phyloP scores from a whole-genome alignment of 345 rosid genomes.

The Geranium brycei region DNA sequence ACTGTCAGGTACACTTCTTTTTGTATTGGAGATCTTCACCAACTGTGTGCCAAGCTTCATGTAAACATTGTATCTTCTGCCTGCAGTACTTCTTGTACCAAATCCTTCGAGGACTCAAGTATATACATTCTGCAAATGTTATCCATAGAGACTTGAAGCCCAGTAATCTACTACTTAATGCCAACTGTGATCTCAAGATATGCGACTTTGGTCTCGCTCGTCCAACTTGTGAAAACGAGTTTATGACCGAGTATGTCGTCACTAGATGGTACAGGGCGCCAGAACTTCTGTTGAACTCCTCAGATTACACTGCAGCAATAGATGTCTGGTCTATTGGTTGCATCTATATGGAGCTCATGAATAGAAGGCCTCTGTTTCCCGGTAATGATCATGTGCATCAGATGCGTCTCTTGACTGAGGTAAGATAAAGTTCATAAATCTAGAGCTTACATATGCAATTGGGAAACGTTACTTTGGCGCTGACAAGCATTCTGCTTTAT shows the following conservation, averaged over 20 bases:
- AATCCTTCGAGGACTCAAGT: conserved; percentile 85
- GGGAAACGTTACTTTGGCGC: background rate
- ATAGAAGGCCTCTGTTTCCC: conserved; percentile 80
- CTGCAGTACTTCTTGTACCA: conserved; percentile 93
- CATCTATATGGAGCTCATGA: conserved; percentile 39
- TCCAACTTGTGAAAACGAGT: background rate
- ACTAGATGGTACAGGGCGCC: conserved; percentile 34
- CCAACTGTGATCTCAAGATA: conserved; percentile 3
- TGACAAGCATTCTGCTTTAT: background rate
- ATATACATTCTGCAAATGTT: conserved; percentile 88
- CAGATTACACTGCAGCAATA: conserved; percentile 20
- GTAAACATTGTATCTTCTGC: conserved; percentile 11
- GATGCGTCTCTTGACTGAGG: conserved; percentile 89
- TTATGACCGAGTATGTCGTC: conserved; percentile 23
- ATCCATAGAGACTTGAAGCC: conserved; percentile 33
- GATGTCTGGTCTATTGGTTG: conserved; percentile 33
- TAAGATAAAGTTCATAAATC: conserved; percentile 16
- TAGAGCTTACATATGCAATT: background rate
- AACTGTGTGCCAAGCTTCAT: background rate
- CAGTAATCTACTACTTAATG: conserved; percentile 1
- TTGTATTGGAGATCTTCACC: background rate
- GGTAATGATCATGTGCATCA: conserved; percentile 94
- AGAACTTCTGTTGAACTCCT: conserved; percentile 21
- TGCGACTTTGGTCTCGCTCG: conserved; percentile 6
- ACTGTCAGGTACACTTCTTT: conserved; percentile 58